Evolutionary conservation across 148 eudicot genomes (phyloP).

Genomic region (Amaranthus palmeri): DNA sequence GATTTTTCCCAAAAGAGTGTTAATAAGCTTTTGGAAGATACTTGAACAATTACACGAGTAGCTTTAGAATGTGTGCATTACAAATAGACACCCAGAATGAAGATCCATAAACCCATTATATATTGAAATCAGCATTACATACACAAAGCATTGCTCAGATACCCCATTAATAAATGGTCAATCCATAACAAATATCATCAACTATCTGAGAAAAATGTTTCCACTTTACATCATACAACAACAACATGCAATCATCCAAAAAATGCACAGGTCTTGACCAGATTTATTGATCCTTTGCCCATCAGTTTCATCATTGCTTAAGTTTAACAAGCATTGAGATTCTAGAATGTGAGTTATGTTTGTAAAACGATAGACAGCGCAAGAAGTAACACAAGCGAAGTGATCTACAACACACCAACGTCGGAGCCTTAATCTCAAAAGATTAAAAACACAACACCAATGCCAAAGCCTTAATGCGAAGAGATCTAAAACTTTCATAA

Average conservation of each 20-base stretch:
- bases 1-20: no score
- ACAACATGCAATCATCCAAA: not conserved
- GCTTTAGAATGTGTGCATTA: not conserved
- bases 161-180: not conserved
- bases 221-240: not conserved
- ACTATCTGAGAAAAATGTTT: not conserved
- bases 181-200: not conserved
- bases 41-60: not conserved
- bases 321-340: not conserved
- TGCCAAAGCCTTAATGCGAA: no score
- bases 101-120: not conserved
- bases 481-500: not conserved
- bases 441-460: no score
- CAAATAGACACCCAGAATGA: not conserved
- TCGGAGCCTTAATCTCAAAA: no score
- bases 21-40: no score
- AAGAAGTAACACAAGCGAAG: not conserved
- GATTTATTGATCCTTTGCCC: no score
- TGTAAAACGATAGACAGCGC: not conserved
- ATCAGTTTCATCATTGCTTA: no score
- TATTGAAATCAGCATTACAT: not conserved
- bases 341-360: not conserved
- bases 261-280: no score
- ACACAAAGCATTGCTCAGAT: not conserved
- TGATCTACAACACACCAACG: no score